Conservation (phyloP, 257 asterid species). For the Lycium barbarum region DNA sequence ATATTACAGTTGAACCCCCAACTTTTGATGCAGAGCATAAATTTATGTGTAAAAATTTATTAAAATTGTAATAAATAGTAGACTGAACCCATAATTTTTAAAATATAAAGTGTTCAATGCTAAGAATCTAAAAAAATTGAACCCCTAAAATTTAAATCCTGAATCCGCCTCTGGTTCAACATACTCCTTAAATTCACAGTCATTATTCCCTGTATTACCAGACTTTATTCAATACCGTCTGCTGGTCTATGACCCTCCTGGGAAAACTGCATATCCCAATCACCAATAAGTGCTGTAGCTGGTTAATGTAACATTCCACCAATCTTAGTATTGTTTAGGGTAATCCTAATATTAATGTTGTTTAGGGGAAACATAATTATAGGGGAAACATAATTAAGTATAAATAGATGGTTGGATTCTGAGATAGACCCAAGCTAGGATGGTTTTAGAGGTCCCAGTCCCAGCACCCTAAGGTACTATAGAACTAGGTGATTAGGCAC, state of each 20-base stretch:
- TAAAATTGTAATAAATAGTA: too few species aligned
- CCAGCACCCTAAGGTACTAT: background rate
- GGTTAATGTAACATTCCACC: background rate
- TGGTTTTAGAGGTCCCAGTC: slow-evolving; percentile 23
- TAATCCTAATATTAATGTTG: background rate
- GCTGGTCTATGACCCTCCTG: too few species aligned
- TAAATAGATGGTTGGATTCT: background rate
- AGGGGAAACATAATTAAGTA: background rate
- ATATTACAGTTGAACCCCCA: too few species aligned
- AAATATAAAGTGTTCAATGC: too few species aligned
- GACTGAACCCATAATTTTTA: too few species aligned
- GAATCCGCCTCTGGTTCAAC: too few species aligned
- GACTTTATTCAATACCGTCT: too few species aligned
- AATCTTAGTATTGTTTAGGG: background rate
- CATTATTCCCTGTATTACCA: background rate
- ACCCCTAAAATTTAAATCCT: too few species aligned
- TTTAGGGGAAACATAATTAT: background rate
- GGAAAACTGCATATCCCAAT: background rate
- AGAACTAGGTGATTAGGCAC: slow-evolving; percentile 2
- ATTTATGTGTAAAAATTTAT: too few species aligned
- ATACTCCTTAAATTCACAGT: background rate
- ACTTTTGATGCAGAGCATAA: too few species aligned
- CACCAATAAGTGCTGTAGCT: background rate
- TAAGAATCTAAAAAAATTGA: too few species aligned
- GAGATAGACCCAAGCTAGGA: background rate